Evolutionary conservation across 345 rosid species (phyloP).

Genomic region (Turritis glabra): DNA sequence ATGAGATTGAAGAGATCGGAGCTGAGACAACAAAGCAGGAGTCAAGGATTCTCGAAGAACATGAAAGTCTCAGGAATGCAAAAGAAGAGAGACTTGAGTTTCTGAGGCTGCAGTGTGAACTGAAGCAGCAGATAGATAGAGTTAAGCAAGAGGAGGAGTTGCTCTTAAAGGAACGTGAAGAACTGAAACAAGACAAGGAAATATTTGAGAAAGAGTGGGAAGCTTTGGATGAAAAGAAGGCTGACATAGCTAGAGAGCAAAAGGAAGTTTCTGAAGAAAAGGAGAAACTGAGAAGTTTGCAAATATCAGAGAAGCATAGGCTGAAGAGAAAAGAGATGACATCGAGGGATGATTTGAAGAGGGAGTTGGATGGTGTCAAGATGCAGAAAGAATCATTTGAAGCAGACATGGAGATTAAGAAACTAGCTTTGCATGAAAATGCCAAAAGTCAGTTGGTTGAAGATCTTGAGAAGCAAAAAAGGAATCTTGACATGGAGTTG

Average conservation of each 20-base stretch:
- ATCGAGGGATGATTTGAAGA: conserved; percentile 44
- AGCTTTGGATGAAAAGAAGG: conserved; percentile 69
- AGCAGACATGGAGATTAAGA: conserved; percentile 55
- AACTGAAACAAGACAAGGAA: conserved; percentile 65
- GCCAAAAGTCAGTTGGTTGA: conserved; percentile 50
- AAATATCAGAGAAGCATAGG: conserved; percentile 51
- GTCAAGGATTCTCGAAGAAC: conserved; percentile 54
- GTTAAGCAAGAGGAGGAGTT: conserved; percentile 56
- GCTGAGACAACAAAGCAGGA: conserved; percentile 62
- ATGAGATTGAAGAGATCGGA: conserved; percentile 64
- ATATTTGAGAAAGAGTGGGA: conserved; percentile 85
- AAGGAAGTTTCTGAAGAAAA: conserved; percentile 52
- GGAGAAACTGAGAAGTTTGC: conserved; percentile 46
- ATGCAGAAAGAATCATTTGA: conserved; percentile 70
- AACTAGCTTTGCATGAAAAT: conserved; percentile 49
- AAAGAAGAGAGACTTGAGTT: conserved; percentile 71
- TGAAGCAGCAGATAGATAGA: conserved; percentile 64
- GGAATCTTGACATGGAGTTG: conserved; percentile 48
- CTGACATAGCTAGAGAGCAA: conserved; percentile 46
- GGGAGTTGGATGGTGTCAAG: conserved; percentile 54
- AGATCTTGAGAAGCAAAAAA: conserved; percentile 58
- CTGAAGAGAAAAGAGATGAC: conserved; percentile 54
- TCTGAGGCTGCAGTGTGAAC: conserved; percentile 56
- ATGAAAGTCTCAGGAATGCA: conserved; percentile 54
- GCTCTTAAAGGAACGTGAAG: conserved; percentile 63